Evolutionary conservation across 2,329 filamentous ascomycete species (phyloP).

Genomic region (Apiospora aurea): DNA sequence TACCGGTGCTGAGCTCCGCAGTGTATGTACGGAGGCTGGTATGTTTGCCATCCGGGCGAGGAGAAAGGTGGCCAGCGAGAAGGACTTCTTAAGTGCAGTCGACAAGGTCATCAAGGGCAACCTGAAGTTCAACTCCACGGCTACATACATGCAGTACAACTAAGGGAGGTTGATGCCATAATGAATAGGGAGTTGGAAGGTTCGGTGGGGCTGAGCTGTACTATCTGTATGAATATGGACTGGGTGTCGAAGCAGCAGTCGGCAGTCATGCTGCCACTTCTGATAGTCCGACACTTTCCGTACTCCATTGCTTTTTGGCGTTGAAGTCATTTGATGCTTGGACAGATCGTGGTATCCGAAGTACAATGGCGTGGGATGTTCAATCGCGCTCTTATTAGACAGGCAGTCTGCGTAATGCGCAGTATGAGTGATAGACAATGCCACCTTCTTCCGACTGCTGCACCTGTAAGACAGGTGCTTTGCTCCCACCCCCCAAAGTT

Average conservation of each 20-base stretch:
- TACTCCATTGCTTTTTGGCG: constrained; percentile 21
- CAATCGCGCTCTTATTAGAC: constrained; percentile 13
- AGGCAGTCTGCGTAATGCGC: constrained; percentile 17
- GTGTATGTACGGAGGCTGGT: constrained; percentile 96
- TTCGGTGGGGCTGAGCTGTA: background rate
- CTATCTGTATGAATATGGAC: constrained; percentile 20
- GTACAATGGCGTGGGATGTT: constrained; percentile 12
- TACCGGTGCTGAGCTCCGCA: constrained; percentile 93
- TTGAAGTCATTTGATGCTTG: constrained; percentile 18
- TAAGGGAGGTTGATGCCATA: constrained; percentile 53
- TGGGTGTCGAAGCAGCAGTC: constrained; percentile 3
- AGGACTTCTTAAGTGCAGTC: constrained; percentile 96
- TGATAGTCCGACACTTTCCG: constrained; percentile 10
- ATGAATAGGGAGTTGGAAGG: background rate
- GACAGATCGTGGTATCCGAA: constrained; percentile 13
- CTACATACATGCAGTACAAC: constrained; percentile 99
- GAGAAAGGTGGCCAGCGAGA: constrained; percentile 97
- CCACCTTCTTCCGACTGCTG: background rate
- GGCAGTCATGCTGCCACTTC: background rate
- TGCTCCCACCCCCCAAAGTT: background rate
- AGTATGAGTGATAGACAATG: constrained; percentile 10
- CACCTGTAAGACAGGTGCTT: background rate
- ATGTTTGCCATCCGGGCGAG: constrained; percentile 97
- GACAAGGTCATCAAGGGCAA: constrained; percentile 99
- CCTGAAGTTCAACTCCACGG: constrained; percentile 98